Percentiles rank a stretch among this genome's conserved stretches.
phyloP scores from a whole-genome alignment of 1,284 basidiomycete species.

The Ganoderma multipileum region DNA sequence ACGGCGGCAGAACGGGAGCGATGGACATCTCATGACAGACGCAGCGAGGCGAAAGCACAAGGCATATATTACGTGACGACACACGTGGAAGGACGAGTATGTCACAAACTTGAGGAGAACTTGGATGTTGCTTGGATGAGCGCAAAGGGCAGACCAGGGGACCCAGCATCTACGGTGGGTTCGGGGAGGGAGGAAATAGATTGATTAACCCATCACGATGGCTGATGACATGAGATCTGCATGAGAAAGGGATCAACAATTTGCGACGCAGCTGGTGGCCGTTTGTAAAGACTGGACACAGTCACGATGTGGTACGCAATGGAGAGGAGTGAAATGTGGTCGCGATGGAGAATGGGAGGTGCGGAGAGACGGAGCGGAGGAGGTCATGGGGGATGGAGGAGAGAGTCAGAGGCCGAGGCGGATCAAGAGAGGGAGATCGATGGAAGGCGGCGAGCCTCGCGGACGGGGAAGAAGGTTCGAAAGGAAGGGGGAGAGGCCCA shows the following conservation, averaged over 20 bases:
- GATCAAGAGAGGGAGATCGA: constrained; percentile 29
- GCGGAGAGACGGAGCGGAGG: constrained; percentile 14
- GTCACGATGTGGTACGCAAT: neutral
- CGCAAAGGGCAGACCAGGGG: neutral
- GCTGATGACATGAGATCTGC: neutral
- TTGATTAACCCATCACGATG: neutral
- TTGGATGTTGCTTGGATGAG: neutral
- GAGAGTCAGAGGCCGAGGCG: constrained; percentile 9
- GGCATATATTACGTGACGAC: neutral
- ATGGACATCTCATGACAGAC: constrained; percentile 1
- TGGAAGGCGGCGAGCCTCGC: constrained; percentile 23
- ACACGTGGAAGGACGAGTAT: neutral
- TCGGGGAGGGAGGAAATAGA: neutral
- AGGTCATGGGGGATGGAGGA: constrained; percentile 10
- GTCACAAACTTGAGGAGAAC: neutral
- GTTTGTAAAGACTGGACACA: neutral
- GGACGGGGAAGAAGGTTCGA: constrained; percentile 25
- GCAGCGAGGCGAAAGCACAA: neutral
- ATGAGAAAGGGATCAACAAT: neutral
- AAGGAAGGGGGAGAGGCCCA: constrained; percentile 12
- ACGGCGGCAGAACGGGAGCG: constrained; percentile 6
- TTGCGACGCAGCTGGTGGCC: neutral
- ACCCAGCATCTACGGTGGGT: neutral
- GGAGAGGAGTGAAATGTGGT: constrained; percentile 10
- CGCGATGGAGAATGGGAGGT: constrained; percentile 17